Evolutionary conservation across 148 eudicot genomes (phyloP).

Genomic region (Vaccinium myrtillus): DNA sequence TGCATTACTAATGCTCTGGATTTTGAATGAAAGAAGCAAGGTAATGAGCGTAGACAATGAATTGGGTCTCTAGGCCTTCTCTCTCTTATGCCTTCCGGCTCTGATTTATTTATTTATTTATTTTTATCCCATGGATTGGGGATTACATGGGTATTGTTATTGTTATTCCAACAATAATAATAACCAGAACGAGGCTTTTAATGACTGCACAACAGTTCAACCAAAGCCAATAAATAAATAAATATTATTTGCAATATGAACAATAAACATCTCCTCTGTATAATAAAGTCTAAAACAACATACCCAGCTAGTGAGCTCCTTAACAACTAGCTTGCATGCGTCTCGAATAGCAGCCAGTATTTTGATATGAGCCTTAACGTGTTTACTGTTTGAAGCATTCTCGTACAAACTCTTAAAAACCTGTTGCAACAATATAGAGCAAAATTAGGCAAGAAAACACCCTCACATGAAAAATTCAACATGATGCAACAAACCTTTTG

Average conservation of each 20-base stretch:
- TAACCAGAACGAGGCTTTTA: no score
- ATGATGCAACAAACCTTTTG: slow-evolving; percentile 49
- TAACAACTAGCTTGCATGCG: slow-evolving; percentile 73
- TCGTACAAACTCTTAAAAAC: slow-evolving; percentile 74
- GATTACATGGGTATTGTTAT: no score
- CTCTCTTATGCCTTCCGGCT: no score
- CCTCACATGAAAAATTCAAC: not conserved
- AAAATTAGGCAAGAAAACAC: not conserved
- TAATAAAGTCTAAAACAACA: not conserved
- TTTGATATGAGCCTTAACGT: slow-evolving; percentile 67
- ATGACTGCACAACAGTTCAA: no score
- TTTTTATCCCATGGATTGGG: no score
- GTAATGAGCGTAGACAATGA: no score
- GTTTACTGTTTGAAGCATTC: slow-evolving; percentile 52
- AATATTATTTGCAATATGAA: not conserved
- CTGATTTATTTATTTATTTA: no score
- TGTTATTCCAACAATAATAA: no score
- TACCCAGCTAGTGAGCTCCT: slow-evolving; percentile 87
- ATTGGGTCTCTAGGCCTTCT: no score
- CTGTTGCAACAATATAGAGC: slow-evolving; percentile 27
- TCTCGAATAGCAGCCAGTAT: slow-evolving; percentile 73
- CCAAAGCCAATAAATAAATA: not conserved
- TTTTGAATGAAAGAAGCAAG: no score
- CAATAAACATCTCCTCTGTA: not conserved
- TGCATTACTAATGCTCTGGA: no score